Evolutionary conservation across 139 green algal species (phyloP).

Genomic region (Dunaliella sp.): DNA sequence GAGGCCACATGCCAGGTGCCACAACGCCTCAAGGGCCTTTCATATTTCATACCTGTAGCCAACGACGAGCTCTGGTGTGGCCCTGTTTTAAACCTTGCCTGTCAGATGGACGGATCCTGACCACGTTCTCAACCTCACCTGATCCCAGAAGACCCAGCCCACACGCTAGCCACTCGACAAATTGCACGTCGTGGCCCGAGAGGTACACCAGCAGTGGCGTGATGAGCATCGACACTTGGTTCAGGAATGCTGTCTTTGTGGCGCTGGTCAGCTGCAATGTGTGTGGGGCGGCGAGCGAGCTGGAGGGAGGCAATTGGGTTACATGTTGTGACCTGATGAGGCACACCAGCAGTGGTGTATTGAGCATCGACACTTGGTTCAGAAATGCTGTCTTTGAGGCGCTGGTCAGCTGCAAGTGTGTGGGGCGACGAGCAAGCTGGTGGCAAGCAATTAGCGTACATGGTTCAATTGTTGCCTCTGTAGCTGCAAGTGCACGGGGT

Average conservation of each 20-base stretch:
- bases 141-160: constrained; percentile 14
- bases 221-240: constrained; percentile 33
- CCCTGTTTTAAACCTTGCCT: too few relatives aligned
- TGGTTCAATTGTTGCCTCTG: too few relatives aligned
- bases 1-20: too few relatives aligned
- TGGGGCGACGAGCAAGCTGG: too few relatives aligned
- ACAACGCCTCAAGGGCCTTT: too few relatives aligned
- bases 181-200: constrained; percentile 10
- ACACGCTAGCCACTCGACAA: constrained; percentile 12
- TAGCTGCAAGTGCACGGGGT: too few relatives aligned
- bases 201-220: constrained; percentile 30
- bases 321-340: too few relatives aligned
- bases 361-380: constrained; percentile 31
- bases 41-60: neutral
- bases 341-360: constrained; percentile 28
- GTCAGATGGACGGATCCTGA: too few relatives aligned
- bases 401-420: constrained; percentile 22
- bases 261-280: constrained; percentile 25
- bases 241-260: constrained; percentile 29
- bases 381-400: constrained; percentile 28
- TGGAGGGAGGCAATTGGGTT: too few relatives aligned
- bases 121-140: too few relatives aligned
- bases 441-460: too few relatives aligned
- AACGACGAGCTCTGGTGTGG: neutral
- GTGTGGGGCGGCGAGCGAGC: neutral